Evolutionary conservation across 768 basidiomycete genomes (phyloP).

Genomic region (Trametes cingulata): DNA sequence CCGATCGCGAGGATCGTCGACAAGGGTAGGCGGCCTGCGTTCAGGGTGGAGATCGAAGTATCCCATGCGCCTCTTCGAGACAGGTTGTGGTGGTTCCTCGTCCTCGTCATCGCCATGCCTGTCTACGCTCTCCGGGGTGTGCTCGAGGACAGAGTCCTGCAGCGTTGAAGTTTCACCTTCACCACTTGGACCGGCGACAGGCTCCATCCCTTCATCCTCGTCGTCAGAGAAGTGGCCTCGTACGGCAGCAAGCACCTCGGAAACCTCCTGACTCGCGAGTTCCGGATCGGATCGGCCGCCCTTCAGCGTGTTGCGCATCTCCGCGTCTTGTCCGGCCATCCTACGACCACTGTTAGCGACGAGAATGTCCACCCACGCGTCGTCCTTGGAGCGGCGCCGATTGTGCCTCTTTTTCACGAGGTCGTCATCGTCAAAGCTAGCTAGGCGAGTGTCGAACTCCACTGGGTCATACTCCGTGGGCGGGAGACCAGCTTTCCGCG

Average conservation of each 20-base stretch:
- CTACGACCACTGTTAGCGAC: slow-evolving; percentile 59
- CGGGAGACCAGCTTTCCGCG: slow-evolving; percentile 49
- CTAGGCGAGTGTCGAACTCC: slow-evolving; percentile 81
- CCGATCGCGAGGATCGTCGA: slow-evolving; percentile 25
- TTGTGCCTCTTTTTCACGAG: slow-evolving; percentile 39
- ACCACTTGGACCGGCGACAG: slow-evolving; percentile 22
- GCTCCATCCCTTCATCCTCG: slow-evolving; percentile 35
- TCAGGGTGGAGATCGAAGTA: slow-evolving; percentile 85
- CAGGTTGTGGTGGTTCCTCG: slow-evolving; percentile 24
- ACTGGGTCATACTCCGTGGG: slow-evolving; percentile 81
- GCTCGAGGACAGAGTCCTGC: slow-evolving; percentile 22
- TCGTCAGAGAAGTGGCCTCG: slow-evolving; percentile 44
- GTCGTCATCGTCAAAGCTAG: slow-evolving; percentile 57
- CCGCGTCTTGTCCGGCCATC: slow-evolving; percentile 57
- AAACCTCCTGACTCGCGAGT: slow-evolving; percentile 70
- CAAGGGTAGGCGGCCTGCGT: slow-evolving; percentile 45
- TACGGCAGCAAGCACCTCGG: slow-evolving; percentile 65
- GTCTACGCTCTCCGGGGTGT: slow-evolving; percentile 13
- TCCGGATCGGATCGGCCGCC: slow-evolving; percentile 59
- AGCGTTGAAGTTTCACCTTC: slow-evolving; percentile 28
- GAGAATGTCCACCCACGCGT: slow-evolving; percentile 88
- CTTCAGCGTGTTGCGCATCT: slow-evolving; percentile 28
- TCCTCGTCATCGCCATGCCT: slow-evolving; percentile 29
- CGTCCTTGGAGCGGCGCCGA: slow-evolving; percentile 52
- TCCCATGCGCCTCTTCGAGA: slow-evolving; percentile 44